Base-by-base conservation (phyloP, 306 rosid species). In the Fragaria vesca region DNA sequence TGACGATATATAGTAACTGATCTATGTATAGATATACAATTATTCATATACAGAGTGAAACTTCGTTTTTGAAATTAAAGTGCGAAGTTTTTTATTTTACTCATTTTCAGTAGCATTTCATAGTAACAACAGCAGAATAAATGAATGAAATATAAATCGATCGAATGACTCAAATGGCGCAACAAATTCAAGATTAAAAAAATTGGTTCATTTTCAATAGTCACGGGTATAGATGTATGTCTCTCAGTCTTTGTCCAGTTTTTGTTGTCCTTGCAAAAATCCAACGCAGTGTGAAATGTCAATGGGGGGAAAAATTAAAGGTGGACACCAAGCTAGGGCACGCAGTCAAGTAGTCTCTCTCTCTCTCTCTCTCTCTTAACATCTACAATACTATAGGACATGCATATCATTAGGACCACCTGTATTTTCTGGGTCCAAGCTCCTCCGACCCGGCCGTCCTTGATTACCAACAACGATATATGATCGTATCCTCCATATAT, bases 341-440 rank as follows among this genome's bases (percentile, higher is more conserved):
- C 4, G 1, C 40, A 30, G 68, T 28, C 15, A 28, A 26, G 2
- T 30, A 57, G 62, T 61, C 5, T 10, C 5, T 12, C 1, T 61
- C 34, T 26, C 5, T 12, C 1, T 61, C 34, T 26, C 12, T 12
- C 11, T 26, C 15, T 26, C 68, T 6, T 28, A 6, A 62, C 40
- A 2, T 62, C 4, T 62, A 32, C 20, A 26, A 4, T 15, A 18
- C 24, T 12, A 32, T 6, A 30, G 42, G 67, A 62, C 67, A 28
- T 62, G 40, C 42, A 30, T 13, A 26, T 57, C 3, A 36, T 4
- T 5, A 38, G 76, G 76, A 73, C 76, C 67, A 73, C 76, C 52
- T 30, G 68, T 32, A 73, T 4, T 12, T 55, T 38, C 76, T 36
- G 76, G 66, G 76, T 17, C 66, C 66, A 52, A 52, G 32, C 43